phyloP scores from a whole-genome alignment of 2,329 filamentous ascomycete species.

The Xylariaceae sp. region DNA sequence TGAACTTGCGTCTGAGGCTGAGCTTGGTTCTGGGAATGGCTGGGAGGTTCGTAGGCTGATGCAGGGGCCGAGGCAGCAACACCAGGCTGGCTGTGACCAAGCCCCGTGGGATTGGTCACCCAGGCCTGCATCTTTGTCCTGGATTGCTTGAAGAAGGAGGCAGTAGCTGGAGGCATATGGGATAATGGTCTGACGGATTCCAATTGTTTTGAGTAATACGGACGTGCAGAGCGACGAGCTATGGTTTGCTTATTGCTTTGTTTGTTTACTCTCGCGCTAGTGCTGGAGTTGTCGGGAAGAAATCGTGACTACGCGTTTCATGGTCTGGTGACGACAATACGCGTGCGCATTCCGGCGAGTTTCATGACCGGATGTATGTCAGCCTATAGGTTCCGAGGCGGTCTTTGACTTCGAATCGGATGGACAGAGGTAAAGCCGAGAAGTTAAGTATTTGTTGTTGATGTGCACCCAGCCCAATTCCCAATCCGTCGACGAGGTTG shows the following conservation, averaged over 20 bases:
- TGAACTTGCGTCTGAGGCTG: slow-evolving; percentile 6
- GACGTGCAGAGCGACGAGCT: slow-evolving; percentile 15
- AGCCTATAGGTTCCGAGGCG: slow-evolving; percentile 1
- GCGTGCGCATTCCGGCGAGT: slow-evolving; percentile 11
- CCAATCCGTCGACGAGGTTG: slow-evolving; percentile 26
- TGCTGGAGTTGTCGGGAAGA: too few relatives aligned
- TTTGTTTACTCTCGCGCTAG: too few relatives aligned
- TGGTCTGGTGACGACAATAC: slow-evolving; percentile 5
- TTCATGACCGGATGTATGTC: slow-evolving; percentile 7
- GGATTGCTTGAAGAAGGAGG: slow-evolving; percentile 28
- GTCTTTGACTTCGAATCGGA: slow-evolving; percentile 13
- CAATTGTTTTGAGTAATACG: slow-evolving; percentile 10
- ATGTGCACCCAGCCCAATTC: slow-evolving; percentile 26
- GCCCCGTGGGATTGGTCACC: slow-evolving; percentile 27
- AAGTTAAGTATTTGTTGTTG: slow-evolving; percentile 23
- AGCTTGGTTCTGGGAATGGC: not conserved
- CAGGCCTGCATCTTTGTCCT: slow-evolving; percentile 32
- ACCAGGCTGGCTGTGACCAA: slow-evolving; percentile 21
- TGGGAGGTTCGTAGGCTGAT: slow-evolving; percentile 14
- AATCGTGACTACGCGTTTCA: slow-evolving; percentile 10
- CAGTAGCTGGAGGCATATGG: slow-evolving; percentile 28
- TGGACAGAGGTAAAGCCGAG: slow-evolving; percentile 21
- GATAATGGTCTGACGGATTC: slow-evolving; percentile 13
- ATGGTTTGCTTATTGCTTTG: slow-evolving; percentile 13
- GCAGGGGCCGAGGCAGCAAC: slow-evolving; percentile 23